A percentile compares a stretch with the other conserved stretches of the same genome.
These are phyloP conservation scores for Rhynchospora tenuis DNA, from an alignment of 176 grass and related monocot species.

Conservation along the genomic window DNA sequence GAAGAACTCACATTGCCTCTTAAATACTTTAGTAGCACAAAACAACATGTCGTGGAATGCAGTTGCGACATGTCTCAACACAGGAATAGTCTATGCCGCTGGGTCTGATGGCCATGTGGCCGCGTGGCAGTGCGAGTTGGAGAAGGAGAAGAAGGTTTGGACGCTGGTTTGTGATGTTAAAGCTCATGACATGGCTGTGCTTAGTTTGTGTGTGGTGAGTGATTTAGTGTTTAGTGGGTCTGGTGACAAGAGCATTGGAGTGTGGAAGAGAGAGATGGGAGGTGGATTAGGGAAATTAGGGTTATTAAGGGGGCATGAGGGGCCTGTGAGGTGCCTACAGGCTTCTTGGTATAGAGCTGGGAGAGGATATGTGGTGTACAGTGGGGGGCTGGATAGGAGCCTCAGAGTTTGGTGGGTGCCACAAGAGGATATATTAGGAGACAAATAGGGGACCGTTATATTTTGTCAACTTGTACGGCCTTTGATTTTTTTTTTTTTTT, in stretches of 20 bases:
- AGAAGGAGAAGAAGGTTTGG: slow-evolving; percentile 35
- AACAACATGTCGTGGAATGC: slow-evolving; percentile 71
- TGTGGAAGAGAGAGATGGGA: slow-evolving; percentile 44
- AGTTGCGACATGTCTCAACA: slow-evolving; percentile 27
- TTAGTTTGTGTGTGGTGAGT: slow-evolving; percentile 53
- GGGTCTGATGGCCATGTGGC: slow-evolving; percentile 63
- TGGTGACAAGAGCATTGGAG: slow-evolving; percentile 63
- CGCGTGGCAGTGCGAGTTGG: slow-evolving; percentile 34
- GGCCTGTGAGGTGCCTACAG: slow-evolving; percentile 84
- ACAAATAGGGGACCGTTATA: background rate
- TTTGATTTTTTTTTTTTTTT: background rate
- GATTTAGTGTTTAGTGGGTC: slow-evolving; percentile 80
- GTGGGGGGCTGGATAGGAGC: slow-evolving; percentile 78
- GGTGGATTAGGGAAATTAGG: slow-evolving; percentile 44
- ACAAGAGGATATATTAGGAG: background rate
- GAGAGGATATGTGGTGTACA: slow-evolving; percentile 74
- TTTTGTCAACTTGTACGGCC: background rate
- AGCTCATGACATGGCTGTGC: slow-evolving; percentile 65
- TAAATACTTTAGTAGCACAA: slow-evolving; percentile 37
- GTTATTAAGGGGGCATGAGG: slow-evolving; percentile 54
- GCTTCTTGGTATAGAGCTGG: slow-evolving; percentile 37
- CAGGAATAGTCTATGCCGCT: slow-evolving; percentile 45
- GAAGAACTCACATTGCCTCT: slow-evolving; percentile 38
- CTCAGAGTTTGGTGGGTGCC: slow-evolving; percentile 97
- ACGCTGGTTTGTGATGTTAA: slow-evolving; percentile 48